Base-by-base conservation (phyloP, 805 yeast species). In the Kazachstania bromeliacearum region DNA sequence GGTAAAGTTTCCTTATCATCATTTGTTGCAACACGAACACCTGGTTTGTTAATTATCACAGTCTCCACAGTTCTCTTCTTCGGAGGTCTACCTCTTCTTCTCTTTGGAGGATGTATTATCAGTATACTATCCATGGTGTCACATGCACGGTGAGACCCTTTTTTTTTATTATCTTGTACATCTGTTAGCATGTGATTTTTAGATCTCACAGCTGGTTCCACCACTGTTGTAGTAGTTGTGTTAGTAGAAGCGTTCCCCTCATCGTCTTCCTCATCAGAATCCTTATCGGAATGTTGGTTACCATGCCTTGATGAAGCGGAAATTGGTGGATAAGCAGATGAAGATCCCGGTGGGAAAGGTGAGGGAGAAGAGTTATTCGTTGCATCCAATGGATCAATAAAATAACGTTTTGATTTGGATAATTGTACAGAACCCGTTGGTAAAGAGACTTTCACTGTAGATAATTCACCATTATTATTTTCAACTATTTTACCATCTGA, bases 11-110 rank as follows among this genome's bases (percentile, higher is more conserved):
- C n/a, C n/a, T n/a, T 22, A 4, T 31, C 34, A 5, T 36, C 37
- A 21, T 28, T 25, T 27, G 34, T 36, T 14, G 35, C 36, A 9
- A 31, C 37, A 3, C 28, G 34, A 10, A 20, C 37, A 7, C 28
- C 35, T 22, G 27, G 17, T 25, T 19, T 16, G 27, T 24, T 40
- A 41, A 44, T 38, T 12, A 53, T 42, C n/a, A 51, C 48, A 7
- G 56, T 44, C 26, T 51, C 58, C 2, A 51, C 55, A 4, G 53
- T 51, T 43, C 52, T 51, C 44, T 45, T 49, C 42, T 55, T 57
- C 4, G 60, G 60, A 10, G 62, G 62, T 35, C 62, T 48, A 24
- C 62, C 62, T 35, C 62, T 50, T 39, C 49, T 55, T 29, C 49
- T 57, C 35, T 45, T 51, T 5, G 42, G 35, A 6, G 42, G 34